Evolutionary conservation across 2,329 filamentous ascomycete species (phyloP).

Genomic region (Exophiala oligosperma): DNA sequence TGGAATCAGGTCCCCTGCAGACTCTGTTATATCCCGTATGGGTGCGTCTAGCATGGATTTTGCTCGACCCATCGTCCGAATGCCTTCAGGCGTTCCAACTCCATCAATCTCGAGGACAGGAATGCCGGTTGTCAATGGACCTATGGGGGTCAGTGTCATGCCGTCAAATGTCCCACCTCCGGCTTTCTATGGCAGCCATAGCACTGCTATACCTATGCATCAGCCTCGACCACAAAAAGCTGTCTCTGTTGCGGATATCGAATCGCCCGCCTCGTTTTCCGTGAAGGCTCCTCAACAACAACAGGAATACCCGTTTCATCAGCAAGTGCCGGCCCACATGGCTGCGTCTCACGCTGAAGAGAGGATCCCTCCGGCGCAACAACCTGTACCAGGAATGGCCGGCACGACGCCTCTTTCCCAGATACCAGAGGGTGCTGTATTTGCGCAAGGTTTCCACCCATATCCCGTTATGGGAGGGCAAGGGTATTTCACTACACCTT

Average conservation of each 20-base stretch:
- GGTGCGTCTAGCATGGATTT: conserved; percentile 59
- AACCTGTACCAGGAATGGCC: conserved; percentile 67
- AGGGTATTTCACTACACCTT: conserved; percentile 59
- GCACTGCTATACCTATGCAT: conserved; percentile 72
- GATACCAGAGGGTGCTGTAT: conserved; percentile 88
- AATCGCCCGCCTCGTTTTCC: conserved; percentile 69
- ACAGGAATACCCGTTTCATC: conserved; percentile 85
- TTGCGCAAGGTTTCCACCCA: conserved; percentile 86
- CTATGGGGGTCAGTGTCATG: conserved; percentile 37
- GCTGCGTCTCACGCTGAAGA: conserved; percentile 49
- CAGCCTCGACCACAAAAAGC: conserved; percentile 94
- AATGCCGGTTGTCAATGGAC: conserved; percentile 15
- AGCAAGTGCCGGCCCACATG: conserved; percentile 82
- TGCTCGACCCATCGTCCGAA: conserved; percentile 70
- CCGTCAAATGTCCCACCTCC: conserved; percentile 57
- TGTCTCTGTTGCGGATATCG: conserved; percentile 89
- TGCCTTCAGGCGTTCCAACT: conserved; percentile 63
- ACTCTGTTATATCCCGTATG: conserved; percentile 71
- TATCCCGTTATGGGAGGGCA: conserved; percentile 61
- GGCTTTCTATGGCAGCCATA: conserved; percentile 60
- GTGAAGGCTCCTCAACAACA: conserved; percentile 63
- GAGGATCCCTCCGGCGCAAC: conserved; percentile 33
- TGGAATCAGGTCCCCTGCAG: conserved; percentile 75
- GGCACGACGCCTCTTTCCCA: conserved; percentile 83
- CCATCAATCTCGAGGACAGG: conserved; percentile 16